Evolutionary conservation across 2,329 filamentous ascomycete species (phyloP).

Genomic region (Pseudocercospora vitis): DNA sequence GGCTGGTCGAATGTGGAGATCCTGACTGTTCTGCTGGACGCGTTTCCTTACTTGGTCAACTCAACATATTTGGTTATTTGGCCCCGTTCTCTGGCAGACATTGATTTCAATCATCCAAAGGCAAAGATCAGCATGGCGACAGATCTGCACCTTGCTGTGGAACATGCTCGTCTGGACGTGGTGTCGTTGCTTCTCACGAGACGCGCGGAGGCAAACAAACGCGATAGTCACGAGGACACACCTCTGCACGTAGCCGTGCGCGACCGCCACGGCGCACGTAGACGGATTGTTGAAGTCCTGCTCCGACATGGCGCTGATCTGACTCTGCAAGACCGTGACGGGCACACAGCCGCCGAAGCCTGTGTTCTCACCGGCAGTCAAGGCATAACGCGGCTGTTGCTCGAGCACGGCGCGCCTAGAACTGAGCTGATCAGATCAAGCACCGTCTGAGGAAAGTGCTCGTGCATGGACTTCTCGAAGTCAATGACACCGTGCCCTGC

Average conservation of each 20-base stretch:
- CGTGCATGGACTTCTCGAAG: too few species aligned
- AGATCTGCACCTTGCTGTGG: background rate
- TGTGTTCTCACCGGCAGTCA: slow-evolving; percentile 1
- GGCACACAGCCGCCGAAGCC: background rate
- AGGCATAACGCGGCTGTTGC: background rate
- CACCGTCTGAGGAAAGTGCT: background rate
- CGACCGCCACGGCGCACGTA: background rate
- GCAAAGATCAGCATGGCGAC: slow-evolving; percentile 2
- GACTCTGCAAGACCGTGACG: background rate
- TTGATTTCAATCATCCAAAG: background rate
- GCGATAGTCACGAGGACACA: background rate
- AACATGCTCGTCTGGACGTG: slow-evolving; percentile 1
- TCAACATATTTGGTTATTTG: background rate
- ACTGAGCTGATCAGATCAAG: background rate
- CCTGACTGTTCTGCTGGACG: background rate
- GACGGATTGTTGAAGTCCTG: background rate
- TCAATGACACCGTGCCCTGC: too few species aligned
- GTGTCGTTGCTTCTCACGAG: background rate
- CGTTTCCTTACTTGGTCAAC: background rate
- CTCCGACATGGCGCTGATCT: background rate
- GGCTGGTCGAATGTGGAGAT: slow-evolving; percentile 5
- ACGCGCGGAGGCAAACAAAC: background rate
- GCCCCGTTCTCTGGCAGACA: background rate
- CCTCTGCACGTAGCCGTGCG: background rate
- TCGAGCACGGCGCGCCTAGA: background rate